Conservation (phyloP, 169 alveolate genomes). For the Sarcocystis neurona region DNA sequence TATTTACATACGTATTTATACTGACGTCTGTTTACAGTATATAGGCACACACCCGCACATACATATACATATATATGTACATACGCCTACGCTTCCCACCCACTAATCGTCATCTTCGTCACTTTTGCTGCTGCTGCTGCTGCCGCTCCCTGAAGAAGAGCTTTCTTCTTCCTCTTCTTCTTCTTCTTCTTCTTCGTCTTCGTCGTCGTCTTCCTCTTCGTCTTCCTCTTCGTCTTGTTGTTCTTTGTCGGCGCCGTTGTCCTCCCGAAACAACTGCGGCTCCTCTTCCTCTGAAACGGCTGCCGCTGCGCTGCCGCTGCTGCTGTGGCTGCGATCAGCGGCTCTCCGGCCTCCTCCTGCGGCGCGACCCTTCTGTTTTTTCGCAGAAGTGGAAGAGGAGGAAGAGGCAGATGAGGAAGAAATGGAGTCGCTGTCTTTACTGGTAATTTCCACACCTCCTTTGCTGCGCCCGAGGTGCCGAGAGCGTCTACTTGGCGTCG, state of each 20-base stretch:
- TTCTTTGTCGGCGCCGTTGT: neutral
- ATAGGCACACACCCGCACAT: too few species aligned
- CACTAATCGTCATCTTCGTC: neutral
- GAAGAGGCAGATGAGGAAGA: too few species aligned
- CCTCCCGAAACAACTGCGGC: neutral
- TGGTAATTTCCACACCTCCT: too few species aligned
- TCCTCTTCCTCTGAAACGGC: neutral
- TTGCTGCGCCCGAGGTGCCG: too few species aligned
- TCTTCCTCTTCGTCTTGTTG: neutral
- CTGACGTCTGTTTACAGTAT: neutral
- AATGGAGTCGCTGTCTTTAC: too few species aligned
- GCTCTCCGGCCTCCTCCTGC: neutral
- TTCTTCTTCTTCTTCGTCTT: neutral
- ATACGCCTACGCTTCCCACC: neutral
- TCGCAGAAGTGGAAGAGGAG: neutral
- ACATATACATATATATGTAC: too few species aligned
- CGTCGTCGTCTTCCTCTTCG: neutral
- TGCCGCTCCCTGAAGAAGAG: neutral
- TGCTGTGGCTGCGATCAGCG: neutral
- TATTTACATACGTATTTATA: neutral
- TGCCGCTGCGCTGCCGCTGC: neutral
- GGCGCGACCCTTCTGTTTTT: neutral
- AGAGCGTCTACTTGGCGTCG: too few species aligned
- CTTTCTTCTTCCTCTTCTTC: constrained; percentile 20
- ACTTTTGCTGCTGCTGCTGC: neutral